These are phyloP conservation scores for Carex scoparia DNA, from an alignment of 176 grass and related monocot genomes.

Conservation along the genomic window DNA sequence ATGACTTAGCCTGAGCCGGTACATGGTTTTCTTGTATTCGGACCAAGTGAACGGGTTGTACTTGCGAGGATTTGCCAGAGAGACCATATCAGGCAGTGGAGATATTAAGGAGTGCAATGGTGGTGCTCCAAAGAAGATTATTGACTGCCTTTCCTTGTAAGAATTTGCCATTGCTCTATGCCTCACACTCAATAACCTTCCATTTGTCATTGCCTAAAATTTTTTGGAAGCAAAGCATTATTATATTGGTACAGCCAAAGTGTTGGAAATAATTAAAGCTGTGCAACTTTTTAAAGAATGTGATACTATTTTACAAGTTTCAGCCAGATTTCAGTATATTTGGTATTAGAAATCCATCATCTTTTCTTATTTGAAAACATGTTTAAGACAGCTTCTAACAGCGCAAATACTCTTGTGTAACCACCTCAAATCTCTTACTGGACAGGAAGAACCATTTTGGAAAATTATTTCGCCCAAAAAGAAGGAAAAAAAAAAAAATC, in stretches of 20 bases:
- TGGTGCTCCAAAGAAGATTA: constrained; percentile 73
- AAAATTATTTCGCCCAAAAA: neutral
- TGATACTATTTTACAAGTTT: neutral
- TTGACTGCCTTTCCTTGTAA: constrained; percentile 44
- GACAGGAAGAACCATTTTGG: no score
- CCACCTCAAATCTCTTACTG: neutral
- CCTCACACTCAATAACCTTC: constrained; percentile 61
- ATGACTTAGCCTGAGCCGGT: constrained; percentile 59
- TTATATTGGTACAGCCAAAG: neutral
- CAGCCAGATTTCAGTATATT: neutral
- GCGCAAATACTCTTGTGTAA: no score
- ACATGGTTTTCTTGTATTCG: constrained; percentile 97
- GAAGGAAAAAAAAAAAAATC: neutral
- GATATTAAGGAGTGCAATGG: constrained; percentile 40
- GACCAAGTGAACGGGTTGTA: constrained; percentile 77
- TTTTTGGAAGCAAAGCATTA: neutral
- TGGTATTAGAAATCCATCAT: neutral
- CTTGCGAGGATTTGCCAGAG: constrained; percentile 8
- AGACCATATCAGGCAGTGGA: constrained; percentile 41
- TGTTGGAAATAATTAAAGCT: neutral
- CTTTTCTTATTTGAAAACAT: neutral
- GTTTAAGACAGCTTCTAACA: neutral
- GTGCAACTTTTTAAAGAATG: neutral
- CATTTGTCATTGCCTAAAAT: constrained; percentile 71
- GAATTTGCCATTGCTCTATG: constrained; percentile 80